Evolutionary conservation across 2,329 filamentous ascomycete species (phyloP), one percentile per base, ranked within the genome.

Genomic region (Pseudogymnoascus sp.): DNA sequence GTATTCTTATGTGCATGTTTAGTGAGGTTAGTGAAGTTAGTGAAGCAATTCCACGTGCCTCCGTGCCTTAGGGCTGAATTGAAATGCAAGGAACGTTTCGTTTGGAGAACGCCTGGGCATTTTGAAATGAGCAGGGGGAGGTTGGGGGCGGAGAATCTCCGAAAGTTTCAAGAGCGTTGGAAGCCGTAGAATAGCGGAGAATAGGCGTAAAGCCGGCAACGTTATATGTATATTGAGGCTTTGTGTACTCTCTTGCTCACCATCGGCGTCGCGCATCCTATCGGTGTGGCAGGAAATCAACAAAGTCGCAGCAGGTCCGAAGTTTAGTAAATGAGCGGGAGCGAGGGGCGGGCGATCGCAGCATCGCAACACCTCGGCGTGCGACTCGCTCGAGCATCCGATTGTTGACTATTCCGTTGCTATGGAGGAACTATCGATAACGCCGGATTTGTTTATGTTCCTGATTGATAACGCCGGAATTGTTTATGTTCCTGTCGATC

Each of bases 401-500:
- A 16, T 53, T 16, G 47, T 53, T 53, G 47, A 6, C 8, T 1
- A 53, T 53, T 53, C 25, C 47, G 47, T 53, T 53, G 47, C 47
- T 31, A 53, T 14, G 47, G 47, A 53, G 23, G n/a, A 53, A 31
- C 47, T 53, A 31, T 53, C 40, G 18, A 44, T 21, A 21, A 21
- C 44, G 44, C 44, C 44, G 44, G 44, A 50, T n/a, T 50, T 50
- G 44, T 50, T 50, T 50, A 50, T 50, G 44, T 28, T 50, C 44
- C 44, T 50, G 44, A 28, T 28, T 5, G 23, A 50, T 28, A 28
- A 28, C 14, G 47, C 47, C 47, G 47, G 47, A 53, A 16, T 53
- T 53, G 47, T 53, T 53, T 53, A 53, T 53, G 47, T 31, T 53
- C 47, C 47, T 53, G 47, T 16, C 47, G 47, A 53, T 53, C 47